These are phyloP conservation scores for Neopestalotiopsis sp. DNA, from an alignment of 2,329 filamentous ascomycete genomes.

Conservation along the genomic window DNA sequence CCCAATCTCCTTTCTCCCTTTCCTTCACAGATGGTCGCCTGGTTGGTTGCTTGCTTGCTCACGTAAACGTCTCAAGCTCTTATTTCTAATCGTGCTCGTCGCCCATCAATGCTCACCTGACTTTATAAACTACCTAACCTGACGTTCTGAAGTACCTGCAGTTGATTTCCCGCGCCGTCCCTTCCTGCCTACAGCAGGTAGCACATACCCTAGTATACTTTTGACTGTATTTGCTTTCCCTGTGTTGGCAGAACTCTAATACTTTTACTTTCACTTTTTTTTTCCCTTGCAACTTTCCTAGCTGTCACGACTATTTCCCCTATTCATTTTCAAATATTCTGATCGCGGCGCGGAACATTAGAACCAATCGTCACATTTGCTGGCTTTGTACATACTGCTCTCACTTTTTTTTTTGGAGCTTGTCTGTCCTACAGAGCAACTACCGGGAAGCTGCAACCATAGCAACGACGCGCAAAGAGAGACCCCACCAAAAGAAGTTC, in stretches of 20 bases:
- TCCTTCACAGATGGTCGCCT: not conserved
- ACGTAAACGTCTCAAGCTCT: conserved; percentile 14
- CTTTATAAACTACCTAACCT: not conserved
- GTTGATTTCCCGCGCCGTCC: not conserved
- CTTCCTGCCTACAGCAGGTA: not conserved
- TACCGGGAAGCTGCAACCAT: conserved; percentile 15
- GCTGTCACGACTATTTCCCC: too few species aligned
- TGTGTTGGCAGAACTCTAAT: not conserved
- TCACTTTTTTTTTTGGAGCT: not conserved
- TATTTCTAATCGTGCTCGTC: not conserved
- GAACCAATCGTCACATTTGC: too few species aligned
- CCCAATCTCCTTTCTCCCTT: too few species aligned
- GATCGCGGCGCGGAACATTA: too few species aligned
- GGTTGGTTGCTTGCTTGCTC: not conserved
- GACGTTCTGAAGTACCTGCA: not conserved
- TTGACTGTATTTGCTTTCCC: not conserved
- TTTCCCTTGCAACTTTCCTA: not conserved
- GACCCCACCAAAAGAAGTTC: conserved; percentile 16
- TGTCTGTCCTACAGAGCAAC: not conserved
- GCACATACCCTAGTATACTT: not conserved
- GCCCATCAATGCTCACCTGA: conserved; percentile 16
- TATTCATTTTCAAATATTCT: too few species aligned
- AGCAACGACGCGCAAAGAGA: conserved; percentile 15
- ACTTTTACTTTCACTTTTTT: not conserved
- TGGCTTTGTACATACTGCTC: not conserved